Percentiles rank a stretch among this genome's conserved stretches.
Evolutionary conservation across 2,329 filamentous ascomycete genomes (phyloP).

Genomic region (Akanthomyces uredinophilus): DNA sequence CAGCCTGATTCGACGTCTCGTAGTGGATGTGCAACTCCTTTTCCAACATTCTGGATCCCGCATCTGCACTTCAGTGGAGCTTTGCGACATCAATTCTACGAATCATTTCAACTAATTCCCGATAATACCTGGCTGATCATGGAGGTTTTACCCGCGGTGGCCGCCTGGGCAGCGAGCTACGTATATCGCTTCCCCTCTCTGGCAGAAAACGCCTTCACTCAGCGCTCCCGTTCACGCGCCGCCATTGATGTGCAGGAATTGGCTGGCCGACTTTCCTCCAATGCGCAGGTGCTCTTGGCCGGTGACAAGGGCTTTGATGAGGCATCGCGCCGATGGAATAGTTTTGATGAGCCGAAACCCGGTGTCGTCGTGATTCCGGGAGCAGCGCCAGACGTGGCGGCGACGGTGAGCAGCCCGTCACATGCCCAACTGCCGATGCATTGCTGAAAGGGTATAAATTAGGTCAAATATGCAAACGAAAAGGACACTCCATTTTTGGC

Average conservation of each 20-base stretch:
- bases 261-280: background rate
- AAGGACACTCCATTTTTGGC: constrained; percentile 46
- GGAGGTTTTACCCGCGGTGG: constrained; percentile 1
- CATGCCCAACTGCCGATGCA: too few species aligned
- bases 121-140: background rate
- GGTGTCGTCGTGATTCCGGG: constrained; percentile 5
- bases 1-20: too few species aligned
- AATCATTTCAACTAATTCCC: too few species aligned
- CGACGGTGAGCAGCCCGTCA: background rate
- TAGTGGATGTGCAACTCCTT: too few species aligned
- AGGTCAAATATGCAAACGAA: constrained; percentile 40
- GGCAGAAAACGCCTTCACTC: background rate
- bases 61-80: too few species aligned
- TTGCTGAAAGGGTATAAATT: too few species aligned
- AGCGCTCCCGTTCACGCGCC: background rate
- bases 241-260: background rate
- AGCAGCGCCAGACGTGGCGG: constrained; percentile 1
- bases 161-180: background rate
- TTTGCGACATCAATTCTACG: too few species aligned
- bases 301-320: background rate
- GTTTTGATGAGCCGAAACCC: background rate
- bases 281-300: background rate
- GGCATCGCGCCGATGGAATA: constrained; percentile 4
- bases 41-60: too few species aligned
- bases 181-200: background rate